phyloP scores from a whole-genome alignment of 129 eudicot species.

The Solidago caesia region DNA sequence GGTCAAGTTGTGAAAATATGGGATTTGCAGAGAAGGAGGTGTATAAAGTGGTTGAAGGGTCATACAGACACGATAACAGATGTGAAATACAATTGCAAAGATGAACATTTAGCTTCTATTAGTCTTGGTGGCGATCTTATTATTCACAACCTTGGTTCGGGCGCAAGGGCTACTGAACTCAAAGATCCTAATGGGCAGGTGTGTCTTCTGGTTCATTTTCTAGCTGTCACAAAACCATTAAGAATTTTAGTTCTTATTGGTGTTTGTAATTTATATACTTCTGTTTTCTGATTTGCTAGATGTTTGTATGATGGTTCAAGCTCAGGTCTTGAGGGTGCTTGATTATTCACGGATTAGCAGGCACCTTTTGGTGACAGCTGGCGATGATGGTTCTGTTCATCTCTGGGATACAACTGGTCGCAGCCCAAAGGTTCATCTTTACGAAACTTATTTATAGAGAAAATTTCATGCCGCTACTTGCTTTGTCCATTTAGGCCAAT shows the following conservation, averaged over 20 bases:
- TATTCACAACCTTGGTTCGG: slow-evolving; percentile 94
- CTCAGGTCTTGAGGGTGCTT: slow-evolving; percentile 95
- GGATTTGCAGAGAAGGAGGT: slow-evolving; percentile 93
- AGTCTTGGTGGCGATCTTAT: slow-evolving; percentile 84
- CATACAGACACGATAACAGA: slow-evolving; percentile 90
- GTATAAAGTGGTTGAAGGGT: slow-evolving; percentile 95
- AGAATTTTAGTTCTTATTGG: slow-evolving; percentile 32
- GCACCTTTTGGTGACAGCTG: slow-evolving; percentile 97
- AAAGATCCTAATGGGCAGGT: slow-evolving; percentile 97
- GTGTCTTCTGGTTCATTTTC: slow-evolving; percentile 19
- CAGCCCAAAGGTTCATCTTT: slow-evolving; percentile 68
- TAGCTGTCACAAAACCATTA: slow-evolving; percentile 25
- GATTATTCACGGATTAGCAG: slow-evolving; percentile 98
- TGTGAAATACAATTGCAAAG: slow-evolving; percentile 85
- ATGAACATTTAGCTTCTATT: slow-evolving; percentile 93
- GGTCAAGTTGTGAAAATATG: slow-evolving; percentile 95
- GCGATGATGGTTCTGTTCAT: slow-evolving; percentile 97
- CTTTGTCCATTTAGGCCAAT: slow-evolving; percentile 13
- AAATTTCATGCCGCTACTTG: not conserved
- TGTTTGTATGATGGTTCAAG: slow-evolving; percentile 52
- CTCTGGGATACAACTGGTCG: slow-evolving; percentile 97
- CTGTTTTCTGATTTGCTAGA: slow-evolving; percentile 46
- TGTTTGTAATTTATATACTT: slow-evolving; percentile 28
- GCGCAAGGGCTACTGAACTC: slow-evolving; percentile 75
- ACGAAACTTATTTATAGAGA: not conserved